Percentiles rank a stretch among this genome's conserved stretches.
These are phyloP conservation scores for Pseudoperonospora humuli DNA, from an alignment of 352 stramenopile species.

Conservation along the genomic window DNA sequence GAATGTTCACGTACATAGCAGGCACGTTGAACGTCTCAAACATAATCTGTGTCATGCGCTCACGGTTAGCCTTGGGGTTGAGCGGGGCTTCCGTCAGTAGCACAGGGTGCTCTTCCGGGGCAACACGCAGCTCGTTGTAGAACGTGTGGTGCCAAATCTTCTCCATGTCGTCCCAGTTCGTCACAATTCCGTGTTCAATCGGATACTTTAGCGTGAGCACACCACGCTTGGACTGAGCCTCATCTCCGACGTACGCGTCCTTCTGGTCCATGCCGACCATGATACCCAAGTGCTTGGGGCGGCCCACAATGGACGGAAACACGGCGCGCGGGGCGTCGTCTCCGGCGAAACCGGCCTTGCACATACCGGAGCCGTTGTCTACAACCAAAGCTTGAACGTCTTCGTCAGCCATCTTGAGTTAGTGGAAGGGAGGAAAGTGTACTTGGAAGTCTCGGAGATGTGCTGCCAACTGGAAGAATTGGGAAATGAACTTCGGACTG, in stretches of 20 bases:
- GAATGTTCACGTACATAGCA: conserved; percentile 92
- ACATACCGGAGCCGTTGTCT: conserved; percentile 53
- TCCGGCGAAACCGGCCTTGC: conserved; percentile 61
- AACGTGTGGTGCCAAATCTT: conserved; percentile 99
- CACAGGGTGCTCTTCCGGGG: conserved; percentile 95
- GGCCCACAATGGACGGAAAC: conserved; percentile 58
- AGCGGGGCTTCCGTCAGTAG: conserved; percentile 91
- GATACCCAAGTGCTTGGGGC: conserved; percentile 95
- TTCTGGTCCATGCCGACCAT: conserved; percentile 98
- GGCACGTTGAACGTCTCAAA: conserved; percentile 95
- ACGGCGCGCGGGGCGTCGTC: conserved; percentile 65
- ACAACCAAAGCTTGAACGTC: conserved; percentile 39
- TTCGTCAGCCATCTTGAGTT: conserved; percentile 10
- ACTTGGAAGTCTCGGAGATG: conserved; percentile 18
- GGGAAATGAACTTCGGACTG: conserved; percentile 15
- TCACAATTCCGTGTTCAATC: conserved; percentile 99
- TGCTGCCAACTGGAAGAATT: conserved; percentile 24
- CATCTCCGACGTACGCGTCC: conserved; percentile 90
- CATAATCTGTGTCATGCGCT: conserved; percentile 95
- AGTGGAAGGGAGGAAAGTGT: not conserved
- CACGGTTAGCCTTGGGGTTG: conserved; percentile 90
- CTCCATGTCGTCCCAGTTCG: conserved; percentile 99
- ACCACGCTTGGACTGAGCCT: conserved; percentile 89
- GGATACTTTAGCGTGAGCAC: conserved; percentile 94
- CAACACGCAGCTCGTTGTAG: conserved; percentile 96